Percentiles rank a stretch among this genome's conserved stretches.
Evolutionary conservation across 2,329 filamentous ascomycete genomes (phyloP).

Genomic region (Biscogniauxia mediterranea): DNA sequence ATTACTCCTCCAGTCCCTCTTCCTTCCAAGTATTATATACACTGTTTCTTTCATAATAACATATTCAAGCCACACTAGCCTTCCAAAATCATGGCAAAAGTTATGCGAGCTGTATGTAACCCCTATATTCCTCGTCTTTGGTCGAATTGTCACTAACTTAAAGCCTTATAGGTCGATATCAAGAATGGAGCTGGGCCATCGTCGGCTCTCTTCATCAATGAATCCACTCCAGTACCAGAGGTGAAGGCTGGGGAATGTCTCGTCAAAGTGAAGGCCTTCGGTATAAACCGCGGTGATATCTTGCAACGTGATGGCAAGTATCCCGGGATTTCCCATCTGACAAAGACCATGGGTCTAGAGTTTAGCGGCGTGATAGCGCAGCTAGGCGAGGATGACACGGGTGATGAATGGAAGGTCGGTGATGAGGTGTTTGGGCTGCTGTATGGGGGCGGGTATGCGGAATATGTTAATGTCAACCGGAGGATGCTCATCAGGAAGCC

Average conservation of each 20-base stretch:
- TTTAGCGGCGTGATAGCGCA: conserved; percentile 1
- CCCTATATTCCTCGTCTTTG: not conserved
- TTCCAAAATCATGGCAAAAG: not conserved
- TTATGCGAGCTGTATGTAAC: not conserved
- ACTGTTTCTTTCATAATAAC: not conserved
- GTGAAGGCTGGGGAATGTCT: conserved; percentile 1
- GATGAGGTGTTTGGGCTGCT: conserved; percentile 6
- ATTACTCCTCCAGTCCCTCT: not conserved
- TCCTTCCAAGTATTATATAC: not conserved
- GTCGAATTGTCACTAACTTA: not conserved
- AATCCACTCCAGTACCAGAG: conserved; percentile 1
- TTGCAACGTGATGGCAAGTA: conserved; percentile 5
- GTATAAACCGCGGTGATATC: conserved; percentile 3
- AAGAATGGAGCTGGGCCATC: conserved; percentile 2
- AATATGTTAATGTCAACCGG: conserved; percentile 3
- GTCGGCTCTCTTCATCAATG: conserved; percentile 3
- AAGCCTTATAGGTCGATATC: not conserved
- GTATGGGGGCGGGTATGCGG: conserved; percentile 1
- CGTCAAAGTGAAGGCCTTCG: conserved; percentile 4
- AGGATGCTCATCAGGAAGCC: conserved; percentile 6
- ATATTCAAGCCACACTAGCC: not conserved
- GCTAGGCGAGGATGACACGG: not conserved
- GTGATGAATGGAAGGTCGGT: conserved; percentile 2
- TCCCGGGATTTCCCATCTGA: conserved; percentile 2
- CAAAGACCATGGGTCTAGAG: conserved; percentile 2